Conservation (phyloP, 176 grass and related monocot species). For the Oryza rufipogon region DNA sequence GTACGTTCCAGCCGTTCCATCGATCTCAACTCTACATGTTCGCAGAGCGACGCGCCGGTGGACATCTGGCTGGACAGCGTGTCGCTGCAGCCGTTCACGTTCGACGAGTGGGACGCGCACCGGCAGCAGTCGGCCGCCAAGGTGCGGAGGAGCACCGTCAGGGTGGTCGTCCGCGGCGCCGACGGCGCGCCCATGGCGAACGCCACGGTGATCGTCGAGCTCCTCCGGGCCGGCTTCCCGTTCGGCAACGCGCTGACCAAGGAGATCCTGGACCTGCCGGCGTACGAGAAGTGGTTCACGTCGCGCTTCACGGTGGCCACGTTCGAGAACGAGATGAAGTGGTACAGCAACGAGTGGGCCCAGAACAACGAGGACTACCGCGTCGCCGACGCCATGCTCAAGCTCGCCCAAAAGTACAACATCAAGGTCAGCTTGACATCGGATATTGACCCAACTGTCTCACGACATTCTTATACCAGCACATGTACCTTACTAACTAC, state of each 20-base stretch:
- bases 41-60: slow-evolving; percentile 48
- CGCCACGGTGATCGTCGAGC: slow-evolving; percentile 53
- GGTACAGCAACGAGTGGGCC: slow-evolving; percentile 63
- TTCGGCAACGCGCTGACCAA: slow-evolving; percentile 64
- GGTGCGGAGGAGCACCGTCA: slow-evolving; percentile 36
- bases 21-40: background rate
- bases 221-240: slow-evolving; percentile 49
- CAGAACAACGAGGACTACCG: slow-evolving; percentile 55
- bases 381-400: slow-evolving; percentile 65
- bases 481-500: too few species aligned
- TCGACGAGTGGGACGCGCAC: slow-evolving; percentile 70
- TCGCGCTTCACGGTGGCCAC: slow-evolving; percentile 75
- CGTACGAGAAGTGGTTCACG: slow-evolving; percentile 82
- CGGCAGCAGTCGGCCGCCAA: slow-evolving; percentile 30
- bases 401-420: slow-evolving; percentile 34
- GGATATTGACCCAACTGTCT: too few species aligned
- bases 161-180: slow-evolving; percentile 39
- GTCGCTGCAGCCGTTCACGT: slow-evolving; percentile 79
- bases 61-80: slow-evolving; percentile 87
- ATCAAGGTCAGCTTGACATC: slow-evolving; percentile 16
- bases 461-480: too few species aligned
- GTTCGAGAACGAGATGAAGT: slow-evolving; percentile 99
- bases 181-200: slow-evolving; percentile 32
- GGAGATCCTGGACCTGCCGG: slow-evolving; percentile 53
- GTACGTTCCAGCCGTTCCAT: background rate